These are phyloP conservation scores for Acidomyces sp. DNA, from an alignment of 495 filamentous ascomycete species.

Conservation along the genomic window DNA sequence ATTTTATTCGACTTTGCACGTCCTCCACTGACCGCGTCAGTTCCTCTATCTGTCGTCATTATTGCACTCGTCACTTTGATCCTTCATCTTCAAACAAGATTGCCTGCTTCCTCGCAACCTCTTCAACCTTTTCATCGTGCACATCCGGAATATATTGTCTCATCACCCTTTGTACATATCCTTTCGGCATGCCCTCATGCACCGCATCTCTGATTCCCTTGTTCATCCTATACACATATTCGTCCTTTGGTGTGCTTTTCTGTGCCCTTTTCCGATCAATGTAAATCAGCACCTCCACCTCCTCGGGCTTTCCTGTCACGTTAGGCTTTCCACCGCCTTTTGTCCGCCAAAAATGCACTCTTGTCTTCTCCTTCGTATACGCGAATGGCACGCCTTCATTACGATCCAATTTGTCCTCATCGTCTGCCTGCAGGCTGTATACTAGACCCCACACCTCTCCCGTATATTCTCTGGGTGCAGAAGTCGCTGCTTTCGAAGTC, in stretches of 20 bases:
- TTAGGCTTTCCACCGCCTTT: conserved; percentile 29
- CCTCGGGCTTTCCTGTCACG: conserved; percentile 2
- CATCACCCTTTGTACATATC: conserved; percentile 45
- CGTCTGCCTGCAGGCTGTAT: conserved; percentile 33
- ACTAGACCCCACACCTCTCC: conserved; percentile 39
- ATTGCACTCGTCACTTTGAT: no score
- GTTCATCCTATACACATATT: conserved; percentile 61
- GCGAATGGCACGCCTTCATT: conserved; percentile 46
- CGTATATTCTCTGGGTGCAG: not conserved
- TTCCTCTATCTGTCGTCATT: no score
- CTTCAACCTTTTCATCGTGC: conserved; percentile 9
- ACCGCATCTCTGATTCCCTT: conserved; percentile 49
- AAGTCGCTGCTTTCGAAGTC: not conserved
- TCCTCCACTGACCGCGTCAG: no score
- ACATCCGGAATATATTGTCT: conserved; percentile 42
- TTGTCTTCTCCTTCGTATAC: conserved; percentile 38
- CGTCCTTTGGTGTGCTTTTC: conserved; percentile 36
- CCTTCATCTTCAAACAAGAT: conserved; percentile 25
- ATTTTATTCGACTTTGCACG: no score
- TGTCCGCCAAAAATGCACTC: conserved; percentile 33
- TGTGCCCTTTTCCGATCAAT: conserved; percentile 36
- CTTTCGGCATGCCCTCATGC: conserved; percentile 39
- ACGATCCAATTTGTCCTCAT: conserved; percentile 37
- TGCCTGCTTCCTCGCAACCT: conserved; percentile 23
- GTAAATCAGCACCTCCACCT: conserved; percentile 40